Base-by-base conservation (phyloP, 2,329 filamentous ascomycete genomes). In the Pezizomycotina sp. region DNA sequence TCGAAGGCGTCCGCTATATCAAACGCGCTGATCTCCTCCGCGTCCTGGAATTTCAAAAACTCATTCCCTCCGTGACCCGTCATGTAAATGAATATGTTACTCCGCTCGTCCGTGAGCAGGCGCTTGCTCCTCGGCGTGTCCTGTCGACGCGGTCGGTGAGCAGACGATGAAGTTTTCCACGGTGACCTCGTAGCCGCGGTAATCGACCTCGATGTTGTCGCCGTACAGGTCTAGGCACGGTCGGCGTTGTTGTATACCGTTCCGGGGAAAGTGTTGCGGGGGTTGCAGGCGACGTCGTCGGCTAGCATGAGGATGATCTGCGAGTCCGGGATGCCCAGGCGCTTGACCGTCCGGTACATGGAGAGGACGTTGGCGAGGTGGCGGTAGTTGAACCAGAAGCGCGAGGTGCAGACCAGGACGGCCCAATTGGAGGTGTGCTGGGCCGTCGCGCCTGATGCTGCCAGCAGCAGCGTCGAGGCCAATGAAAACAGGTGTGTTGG, bases 281-380 rank as follows among this genome's bases (percentile, higher is more conserved):
- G 89, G 60, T 98, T 98, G 66, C 89, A 98, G 24, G 89, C 89
- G 82, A 98, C 95, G 62, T 98, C 89, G 58, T 98, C 89, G 14
- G 89, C 89, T n/a, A 98, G 72, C 84, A 98, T 95, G 49, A 98
- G 77, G 56, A 98, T 95, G 60, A 98, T 98, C 58, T 98, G 89
- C 33, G 82, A 92, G 60, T 98, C 89, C 22, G 89, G 89, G 42
- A 98, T 98, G 30, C 89, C 89, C 23, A 98, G 74, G 8, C 89
- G 80, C 63, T 98, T 98, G 46, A 98, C 89, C 38, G 89, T 98
- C 40, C 89, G 81, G 62, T 98, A 98, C 47, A 98, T 74, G 42
- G 86, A 93, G 43, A 98, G 73, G 12, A 92, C 89, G 62, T 98
- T 98, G 58, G 89, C 84, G 34, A 98, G 76, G 59, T 98, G 89